phyloP scores from a whole-genome alignment of 2,329 filamentous ascomycete genomes.

The Cladobotryum mycophilum region DNA sequence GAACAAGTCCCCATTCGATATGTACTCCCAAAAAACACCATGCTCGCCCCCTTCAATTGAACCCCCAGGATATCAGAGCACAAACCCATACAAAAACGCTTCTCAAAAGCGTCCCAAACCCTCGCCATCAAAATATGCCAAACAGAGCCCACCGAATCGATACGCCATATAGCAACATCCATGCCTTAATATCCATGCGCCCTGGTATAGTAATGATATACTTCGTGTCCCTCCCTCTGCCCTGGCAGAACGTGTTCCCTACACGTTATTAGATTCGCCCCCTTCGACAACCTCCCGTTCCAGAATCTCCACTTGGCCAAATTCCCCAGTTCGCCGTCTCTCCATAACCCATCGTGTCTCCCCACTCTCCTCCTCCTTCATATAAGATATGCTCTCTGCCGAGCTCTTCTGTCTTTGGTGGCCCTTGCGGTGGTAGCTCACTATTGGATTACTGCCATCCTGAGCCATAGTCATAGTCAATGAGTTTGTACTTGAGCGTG shows the following conservation, averaged over 20 bases:
- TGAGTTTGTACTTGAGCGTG: conserved; percentile 2
- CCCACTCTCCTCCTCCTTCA: conserved; percentile 54
- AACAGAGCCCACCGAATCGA: too few relatives aligned
- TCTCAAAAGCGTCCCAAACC: too few relatives aligned
- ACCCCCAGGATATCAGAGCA: too few relatives aligned
- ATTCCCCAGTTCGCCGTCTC: conserved; percentile 57
- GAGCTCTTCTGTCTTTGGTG: conserved; percentile 51
- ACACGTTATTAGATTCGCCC: conserved; percentile 38
- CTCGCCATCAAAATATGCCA: too few relatives aligned
- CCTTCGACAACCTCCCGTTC: conserved; percentile 59
- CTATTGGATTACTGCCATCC: conserved; percentile 12
- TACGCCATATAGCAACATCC: too few relatives aligned
- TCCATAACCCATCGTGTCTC: conserved; percentile 65
- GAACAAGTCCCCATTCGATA: too few relatives aligned
- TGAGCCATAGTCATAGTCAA: not conserved
- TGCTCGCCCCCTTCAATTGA: too few relatives aligned
- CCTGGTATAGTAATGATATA: not conserved
- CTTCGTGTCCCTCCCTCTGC: not conserved
- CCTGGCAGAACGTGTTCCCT: not conserved
- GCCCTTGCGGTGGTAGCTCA: conserved; percentile 23
- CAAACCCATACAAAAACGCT: too few relatives aligned
- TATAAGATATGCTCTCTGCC: conserved; percentile 65
- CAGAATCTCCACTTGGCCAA: conserved; percentile 58
- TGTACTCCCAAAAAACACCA: too few relatives aligned
- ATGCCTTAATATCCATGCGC: too few relatives aligned